phyloP scores from a whole-genome alignment of 2,329 filamentous ascomycete species.

The Beauveria asiatica region DNA sequence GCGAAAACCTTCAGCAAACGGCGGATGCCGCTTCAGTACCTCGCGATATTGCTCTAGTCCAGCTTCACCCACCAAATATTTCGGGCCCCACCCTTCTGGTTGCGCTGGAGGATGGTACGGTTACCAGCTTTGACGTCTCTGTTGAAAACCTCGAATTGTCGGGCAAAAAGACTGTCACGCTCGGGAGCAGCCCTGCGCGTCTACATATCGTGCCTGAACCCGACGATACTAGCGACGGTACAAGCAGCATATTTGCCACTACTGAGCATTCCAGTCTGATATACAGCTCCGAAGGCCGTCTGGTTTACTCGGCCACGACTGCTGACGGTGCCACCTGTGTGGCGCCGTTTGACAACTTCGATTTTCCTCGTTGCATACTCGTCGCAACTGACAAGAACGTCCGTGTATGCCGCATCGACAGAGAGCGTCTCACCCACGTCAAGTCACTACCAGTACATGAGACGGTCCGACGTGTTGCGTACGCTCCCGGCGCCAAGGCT shows the following conservation, averaged over 20 bases:
- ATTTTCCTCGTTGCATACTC: slow-evolving; percentile 72
- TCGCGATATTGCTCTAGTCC: slow-evolving; percentile 69
- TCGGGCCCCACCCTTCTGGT: slow-evolving; percentile 70
- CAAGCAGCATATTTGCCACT: slow-evolving; percentile 81
- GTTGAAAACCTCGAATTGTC: slow-evolving; percentile 53
- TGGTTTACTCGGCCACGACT: slow-evolving; percentile 89
- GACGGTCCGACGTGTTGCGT: slow-evolving; percentile 79
- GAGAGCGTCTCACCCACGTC: slow-evolving; percentile 79
- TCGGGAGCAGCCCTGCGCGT: slow-evolving; percentile 77
- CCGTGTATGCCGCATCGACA: slow-evolving; percentile 73
- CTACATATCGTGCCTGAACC: slow-evolving; percentile 69
- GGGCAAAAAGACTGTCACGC: slow-evolving; percentile 68
- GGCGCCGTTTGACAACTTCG: slow-evolving; percentile 72
- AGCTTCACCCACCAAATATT: slow-evolving; percentile 56
- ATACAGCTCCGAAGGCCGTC: slow-evolving; percentile 77
- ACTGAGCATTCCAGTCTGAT: slow-evolving; percentile 93
- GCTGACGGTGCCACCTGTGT: slow-evolving; percentile 77
- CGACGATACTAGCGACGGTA: slow-evolving; percentile 31
- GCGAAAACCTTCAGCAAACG: slow-evolving; percentile 50
- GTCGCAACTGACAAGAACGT: slow-evolving; percentile 71
- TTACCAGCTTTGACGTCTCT: slow-evolving; percentile 74
- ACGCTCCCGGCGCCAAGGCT: slow-evolving; percentile 67
- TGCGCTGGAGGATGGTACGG: slow-evolving; percentile 85
- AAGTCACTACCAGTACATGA: slow-evolving; percentile 70
- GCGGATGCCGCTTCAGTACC: slow-evolving; percentile 70